These are phyloP conservation scores for Entelexis sorbosivorans DNA, from an alignment of 1,139 yeast genomes.

Conservation along the genomic window DNA sequence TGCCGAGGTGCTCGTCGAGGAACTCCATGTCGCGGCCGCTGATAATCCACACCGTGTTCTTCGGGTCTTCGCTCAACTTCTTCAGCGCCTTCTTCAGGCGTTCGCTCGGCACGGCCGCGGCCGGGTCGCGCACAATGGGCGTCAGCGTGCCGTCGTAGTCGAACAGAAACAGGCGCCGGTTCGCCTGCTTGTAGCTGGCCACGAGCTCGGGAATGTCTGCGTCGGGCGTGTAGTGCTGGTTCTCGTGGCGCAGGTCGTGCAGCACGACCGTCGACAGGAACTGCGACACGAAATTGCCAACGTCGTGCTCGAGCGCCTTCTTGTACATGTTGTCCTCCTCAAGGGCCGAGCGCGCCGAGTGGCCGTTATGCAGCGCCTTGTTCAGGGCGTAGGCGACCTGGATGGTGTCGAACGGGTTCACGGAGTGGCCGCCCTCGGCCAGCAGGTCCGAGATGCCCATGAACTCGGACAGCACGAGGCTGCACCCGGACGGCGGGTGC, in stretches of 20 bases:
- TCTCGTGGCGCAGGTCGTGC: constrained; percentile 38
- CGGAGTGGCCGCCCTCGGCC: constrained; percentile 59
- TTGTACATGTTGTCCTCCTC: constrained; percentile 41
- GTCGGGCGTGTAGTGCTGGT: constrained; percentile 64
- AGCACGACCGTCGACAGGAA: constrained; percentile 47
- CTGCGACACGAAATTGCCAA: constrained; percentile 68
- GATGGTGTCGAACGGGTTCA: constrained; percentile 94
- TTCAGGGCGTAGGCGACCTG: constrained; percentile 82
- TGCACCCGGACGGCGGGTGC: constrained; percentile 34
- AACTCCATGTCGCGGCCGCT: constrained; percentile 92
- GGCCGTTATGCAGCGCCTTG: constrained; percentile 41
- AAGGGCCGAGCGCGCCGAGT: constrained; percentile 1
- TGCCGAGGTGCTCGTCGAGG: constrained; percentile 79
- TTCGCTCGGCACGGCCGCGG: constrained; percentile 93
- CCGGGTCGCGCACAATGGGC: constrained; percentile 91
- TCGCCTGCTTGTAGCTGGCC: constrained; percentile 45
- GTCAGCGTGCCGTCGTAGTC: constrained; percentile 97
- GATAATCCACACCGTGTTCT: constrained; percentile 85
- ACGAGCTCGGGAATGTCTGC: constrained; percentile 55
- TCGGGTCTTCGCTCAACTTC: constrained; percentile 58
- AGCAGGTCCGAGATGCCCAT: constrained; percentile 82
- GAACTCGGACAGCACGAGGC: constrained; percentile 79
- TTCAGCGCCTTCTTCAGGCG: constrained; percentile 52
- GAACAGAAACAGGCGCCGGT: constrained; percentile 69
- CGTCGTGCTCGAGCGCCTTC: constrained; percentile 51